Percentiles rank a stretch among this genome's conserved stretches.
phyloP scores from a whole-genome alignment of 2,329 filamentous ascomycete species.

The Chrysoporthe puriensis region DNA sequence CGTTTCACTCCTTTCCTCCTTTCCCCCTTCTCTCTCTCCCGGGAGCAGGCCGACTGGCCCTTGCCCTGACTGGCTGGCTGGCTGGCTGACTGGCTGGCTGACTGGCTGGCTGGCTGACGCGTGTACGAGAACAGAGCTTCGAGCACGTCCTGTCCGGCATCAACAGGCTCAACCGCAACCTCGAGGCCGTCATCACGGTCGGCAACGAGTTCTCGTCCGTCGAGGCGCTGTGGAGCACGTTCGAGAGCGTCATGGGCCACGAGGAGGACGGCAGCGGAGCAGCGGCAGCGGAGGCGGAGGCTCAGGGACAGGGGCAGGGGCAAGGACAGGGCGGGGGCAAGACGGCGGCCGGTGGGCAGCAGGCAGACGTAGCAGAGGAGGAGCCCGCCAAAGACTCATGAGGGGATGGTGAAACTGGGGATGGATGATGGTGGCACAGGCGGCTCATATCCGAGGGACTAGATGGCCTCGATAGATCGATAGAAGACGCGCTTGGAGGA shows the following conservation, averaged over 20 bases:
- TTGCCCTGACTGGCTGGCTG: background rate
- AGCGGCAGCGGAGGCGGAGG: background rate
- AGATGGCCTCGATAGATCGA: background rate
- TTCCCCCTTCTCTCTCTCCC: no score
- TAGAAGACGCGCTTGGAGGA: background rate
- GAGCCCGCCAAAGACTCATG: background rate
- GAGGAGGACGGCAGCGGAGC: constrained; percentile 46
- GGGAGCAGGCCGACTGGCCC: no score
- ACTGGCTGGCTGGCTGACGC: background rate
- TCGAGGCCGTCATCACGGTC: constrained; percentile 91
- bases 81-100: no score
- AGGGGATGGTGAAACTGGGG: background rate
- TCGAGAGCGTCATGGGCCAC: constrained; percentile 93
- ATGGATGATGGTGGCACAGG: background rate
- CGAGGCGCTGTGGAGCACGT: constrained; percentile 95
- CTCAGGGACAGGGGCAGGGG: constrained; percentile 11
- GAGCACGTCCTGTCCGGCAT: constrained; percentile 94
- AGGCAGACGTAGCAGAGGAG: background rate
- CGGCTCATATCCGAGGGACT: background rate
- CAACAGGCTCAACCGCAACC: constrained; percentile 89
- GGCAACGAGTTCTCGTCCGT: constrained; percentile 98
- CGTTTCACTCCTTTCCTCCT: constrained; percentile 27
- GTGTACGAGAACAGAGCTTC: constrained; percentile 58
- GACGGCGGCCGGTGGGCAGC: constrained; percentile 22
- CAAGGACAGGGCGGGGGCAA: constrained; percentile 29